These are phyloP conservation scores for Paraphaeosphaeria sporulosa DNA, from an alignment of 2,329 filamentous ascomycete species.

Conservation along the genomic window DNA sequence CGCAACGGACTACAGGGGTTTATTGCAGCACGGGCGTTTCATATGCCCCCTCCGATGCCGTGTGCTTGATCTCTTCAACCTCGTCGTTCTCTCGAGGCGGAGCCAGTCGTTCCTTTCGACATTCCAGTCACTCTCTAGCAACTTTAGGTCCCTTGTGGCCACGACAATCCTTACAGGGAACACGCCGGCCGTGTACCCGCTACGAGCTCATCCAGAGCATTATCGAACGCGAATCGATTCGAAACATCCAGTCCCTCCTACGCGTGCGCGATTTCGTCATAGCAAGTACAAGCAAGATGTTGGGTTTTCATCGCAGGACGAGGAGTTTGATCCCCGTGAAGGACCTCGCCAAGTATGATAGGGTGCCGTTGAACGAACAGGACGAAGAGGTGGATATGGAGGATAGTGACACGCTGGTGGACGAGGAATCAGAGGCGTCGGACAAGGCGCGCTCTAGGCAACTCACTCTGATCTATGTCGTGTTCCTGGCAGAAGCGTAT, in stretches of 20 bases:
- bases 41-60: slow-evolving; percentile 21
- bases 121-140: slow-evolving; percentile 46
- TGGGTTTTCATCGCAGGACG: slow-evolving; percentile 53
- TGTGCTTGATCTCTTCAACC: slow-evolving; percentile 18
- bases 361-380: slow-evolving; percentile 43
- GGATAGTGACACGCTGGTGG: slow-evolving; percentile 35
- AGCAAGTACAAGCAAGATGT: slow-evolving; percentile 38
- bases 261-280: slow-evolving; percentile 14
- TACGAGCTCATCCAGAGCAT: slow-evolving; percentile 24
- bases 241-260: slow-evolving; percentile 11
- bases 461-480: slow-evolving; percentile 53
- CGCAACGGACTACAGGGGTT: slow-evolving; percentile 14
- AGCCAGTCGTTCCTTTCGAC: slow-evolving; percentile 42
- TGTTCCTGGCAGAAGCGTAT: slow-evolving; percentile 58
- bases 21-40: slow-evolving; percentile 22
- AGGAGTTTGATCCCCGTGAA: slow-evolving; percentile 54
- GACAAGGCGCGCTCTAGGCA: slow-evolving; percentile 42
- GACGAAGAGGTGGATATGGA: slow-evolving; percentile 35
- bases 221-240: slow-evolving; percentile 8
- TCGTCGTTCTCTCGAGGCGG: slow-evolving; percentile 34
- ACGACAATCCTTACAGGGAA: slow-evolving; percentile 40
- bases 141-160: slow-evolving; percentile 35
- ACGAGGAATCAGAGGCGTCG: slow-evolving; percentile 24
- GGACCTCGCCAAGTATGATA: slow-evolving; percentile 52
- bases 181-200: slow-evolving; percentile 37